Evolutionary conservation across 2,329 filamentous ascomycete species (phyloP).

Genomic region (Pseudogymnoascus sp.): DNA sequence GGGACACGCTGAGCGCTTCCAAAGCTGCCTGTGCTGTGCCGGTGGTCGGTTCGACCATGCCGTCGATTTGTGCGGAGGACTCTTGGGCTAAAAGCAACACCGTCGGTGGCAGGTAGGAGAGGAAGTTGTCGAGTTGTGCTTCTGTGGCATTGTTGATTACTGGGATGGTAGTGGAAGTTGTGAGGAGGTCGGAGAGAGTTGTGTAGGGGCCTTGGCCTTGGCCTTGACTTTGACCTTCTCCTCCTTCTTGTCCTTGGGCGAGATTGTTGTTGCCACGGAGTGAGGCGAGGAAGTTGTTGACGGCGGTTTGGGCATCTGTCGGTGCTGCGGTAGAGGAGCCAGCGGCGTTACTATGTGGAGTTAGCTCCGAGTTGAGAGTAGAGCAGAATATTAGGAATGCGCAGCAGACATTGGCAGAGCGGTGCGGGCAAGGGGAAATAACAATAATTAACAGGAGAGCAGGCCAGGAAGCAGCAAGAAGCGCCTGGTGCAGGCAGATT

Average conservation of each 20-base stretch:
- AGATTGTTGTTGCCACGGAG: conserved; percentile 46
- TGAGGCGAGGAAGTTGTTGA: conserved; percentile 84
- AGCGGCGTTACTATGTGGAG: conserved; percentile 28
- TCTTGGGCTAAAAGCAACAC: conserved; percentile 71
- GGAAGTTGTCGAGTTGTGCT: conserved; percentile 64
- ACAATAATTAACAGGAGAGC: background rate
- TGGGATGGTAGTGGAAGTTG: conserved; percentile 68
- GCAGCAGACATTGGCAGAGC: background rate
- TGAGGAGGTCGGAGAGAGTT: conserved; percentile 77
- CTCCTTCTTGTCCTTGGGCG: conserved; percentile 26
- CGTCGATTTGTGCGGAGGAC: conserved; percentile 47
- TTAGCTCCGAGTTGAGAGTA: conserved; percentile 12
- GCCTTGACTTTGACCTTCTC: conserved; percentile 36
- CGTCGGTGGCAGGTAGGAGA: conserved; percentile 69
- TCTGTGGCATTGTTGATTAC: conserved; percentile 53
- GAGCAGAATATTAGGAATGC: background rate
- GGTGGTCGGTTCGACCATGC: conserved; percentile 57
- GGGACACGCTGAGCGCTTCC: conserved; percentile 60
- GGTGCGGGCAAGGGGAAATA: background rate
- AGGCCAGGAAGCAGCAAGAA: background rate
- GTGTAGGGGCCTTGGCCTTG: conserved; percentile 67
- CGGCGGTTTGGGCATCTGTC: conserved; percentile 64
- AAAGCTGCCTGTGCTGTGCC: conserved; percentile 66
- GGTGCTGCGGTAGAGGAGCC: conserved; percentile 45
- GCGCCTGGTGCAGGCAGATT: conserved; percentile 3